Evolutionary conservation across 306 rosid species (phyloP), one percentile per base, ranked within the genome.

Genomic region (Oemleria cerasiformis): DNA sequence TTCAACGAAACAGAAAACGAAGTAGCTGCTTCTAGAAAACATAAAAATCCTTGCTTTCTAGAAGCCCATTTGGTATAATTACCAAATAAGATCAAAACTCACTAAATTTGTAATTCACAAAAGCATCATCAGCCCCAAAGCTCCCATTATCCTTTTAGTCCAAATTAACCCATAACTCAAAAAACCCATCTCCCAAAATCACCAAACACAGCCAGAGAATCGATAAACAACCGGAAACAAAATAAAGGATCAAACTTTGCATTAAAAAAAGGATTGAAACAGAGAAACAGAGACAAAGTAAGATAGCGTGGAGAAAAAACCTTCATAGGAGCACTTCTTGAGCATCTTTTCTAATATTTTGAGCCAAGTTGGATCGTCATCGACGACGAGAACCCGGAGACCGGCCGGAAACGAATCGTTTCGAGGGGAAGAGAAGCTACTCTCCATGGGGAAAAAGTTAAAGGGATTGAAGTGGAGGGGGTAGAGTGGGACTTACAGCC

Each of bases 311-410:
- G 36, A 30, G 36, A 56, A 39, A 55, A 41, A 72, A 84, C 98
- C 98, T 72, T 94, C 98, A 44, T 91, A 91, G 38, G 88, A 83
- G 70, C 98, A 94, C 79, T 89, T 94, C 75, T 89, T 94, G 45
- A 94, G 96, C 98, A 94, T 94, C 95, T 94, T 94, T 66, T 94
- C 98, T 66, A 94, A 87, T 83, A 94, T 91, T 84, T 78, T 94
- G 11, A 94, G 87, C 98, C 98, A 94, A 19, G 98, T 94, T 8
- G 95, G 97, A 65, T 94, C 98, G 73, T 94, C 98, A 54, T 94
- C 98, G 10, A 94, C 98, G 13, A 94, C 97, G 0, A 94, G 96
- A 71, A 94, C 97, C 48, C 98, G 78, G 38, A 94, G 86, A 43
- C 98, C 98, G 30, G 88, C 88, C 51, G 98, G 98, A 71, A 94